These are phyloP conservation scores for Saccharum hybrid DNA, from an alignment of 202 grass and related monocot species.

Conservation along the genomic window DNA sequence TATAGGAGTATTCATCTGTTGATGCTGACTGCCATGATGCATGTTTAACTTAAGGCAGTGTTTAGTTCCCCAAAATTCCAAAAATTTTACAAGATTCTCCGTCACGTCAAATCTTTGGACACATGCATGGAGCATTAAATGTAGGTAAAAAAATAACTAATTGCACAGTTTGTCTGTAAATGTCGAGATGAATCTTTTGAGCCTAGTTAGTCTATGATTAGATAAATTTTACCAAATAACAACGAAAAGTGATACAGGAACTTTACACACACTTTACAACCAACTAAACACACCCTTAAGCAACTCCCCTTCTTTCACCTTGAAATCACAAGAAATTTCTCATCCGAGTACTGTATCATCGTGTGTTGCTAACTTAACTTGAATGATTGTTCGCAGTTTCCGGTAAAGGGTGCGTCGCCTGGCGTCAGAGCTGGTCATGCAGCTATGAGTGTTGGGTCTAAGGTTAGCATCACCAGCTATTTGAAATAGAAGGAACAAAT, in stretches of 20 bases:
- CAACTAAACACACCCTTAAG: too few relatives aligned
- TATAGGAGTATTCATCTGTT: not conserved
- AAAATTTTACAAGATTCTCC: too few relatives aligned
- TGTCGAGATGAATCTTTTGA: too few relatives aligned
- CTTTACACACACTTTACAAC: too few relatives aligned
- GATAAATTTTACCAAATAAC: too few relatives aligned
- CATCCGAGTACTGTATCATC: not conserved
- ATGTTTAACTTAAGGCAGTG: slow-evolving; percentile 5
- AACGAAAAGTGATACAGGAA: too few relatives aligned
- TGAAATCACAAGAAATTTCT: slow-evolving; percentile 15
- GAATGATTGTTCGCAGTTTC: slow-evolving; percentile 54
- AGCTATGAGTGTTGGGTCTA: slow-evolving; percentile 74
- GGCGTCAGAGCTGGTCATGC: slow-evolving; percentile 93
- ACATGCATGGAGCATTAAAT: too few relatives aligned
- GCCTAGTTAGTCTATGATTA: too few relatives aligned
- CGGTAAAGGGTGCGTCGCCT: slow-evolving; percentile 72
- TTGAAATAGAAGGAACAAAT: not conserved
- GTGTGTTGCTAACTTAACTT: slow-evolving; percentile 17
- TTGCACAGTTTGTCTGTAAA: too few relatives aligned
- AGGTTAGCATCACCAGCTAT: slow-evolving; percentile 51
- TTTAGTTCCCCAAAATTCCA: too few relatives aligned
- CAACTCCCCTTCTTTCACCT: not conserved
- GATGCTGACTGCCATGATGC: slow-evolving; percentile 7
- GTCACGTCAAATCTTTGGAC: too few relatives aligned
- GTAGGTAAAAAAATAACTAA: too few relatives aligned